Conservation (phyloP, 257 asterid species). For the Solanum bukasovii region DNA sequence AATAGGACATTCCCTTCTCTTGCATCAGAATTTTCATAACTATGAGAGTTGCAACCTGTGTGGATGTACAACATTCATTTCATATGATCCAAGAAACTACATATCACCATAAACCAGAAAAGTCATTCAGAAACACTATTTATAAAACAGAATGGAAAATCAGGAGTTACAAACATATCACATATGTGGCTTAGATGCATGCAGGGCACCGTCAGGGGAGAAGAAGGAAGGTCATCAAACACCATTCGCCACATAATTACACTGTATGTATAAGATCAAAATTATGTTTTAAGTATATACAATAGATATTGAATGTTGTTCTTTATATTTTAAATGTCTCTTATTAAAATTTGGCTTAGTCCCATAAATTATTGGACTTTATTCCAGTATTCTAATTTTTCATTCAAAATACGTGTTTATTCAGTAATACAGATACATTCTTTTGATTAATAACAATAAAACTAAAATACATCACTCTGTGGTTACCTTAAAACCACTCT, state of each 20-base stretch:
- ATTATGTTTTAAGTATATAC: not conserved
- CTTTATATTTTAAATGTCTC: not conserved
- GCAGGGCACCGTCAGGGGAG: not conserved
- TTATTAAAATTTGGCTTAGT: not conserved
- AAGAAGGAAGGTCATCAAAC: not conserved
- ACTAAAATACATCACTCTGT: not conserved
- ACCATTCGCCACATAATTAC: not conserved
- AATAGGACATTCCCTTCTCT: slow-evolving; percentile 2
- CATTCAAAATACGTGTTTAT: not conserved
- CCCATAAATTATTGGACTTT: not conserved
- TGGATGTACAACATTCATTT: not conserved
- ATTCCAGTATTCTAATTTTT: not conserved
- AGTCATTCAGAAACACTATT: not conserved
- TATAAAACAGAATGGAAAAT: not conserved
- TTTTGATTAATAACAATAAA: not conserved
- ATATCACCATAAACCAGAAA: not conserved
- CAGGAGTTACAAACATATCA: not conserved
- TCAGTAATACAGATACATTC: not conserved
- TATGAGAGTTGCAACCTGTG: slow-evolving; percentile 3
- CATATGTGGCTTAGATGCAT: not conserved
- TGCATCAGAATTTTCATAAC: not conserved
- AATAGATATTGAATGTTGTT: not conserved
- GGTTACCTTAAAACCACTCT: not conserved
- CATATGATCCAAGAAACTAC: not conserved
- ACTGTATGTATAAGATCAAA: not conserved